Base-by-base conservation (phyloP, 371 early-diverging fungal genomes). In the Nosema granulosis region DNA sequence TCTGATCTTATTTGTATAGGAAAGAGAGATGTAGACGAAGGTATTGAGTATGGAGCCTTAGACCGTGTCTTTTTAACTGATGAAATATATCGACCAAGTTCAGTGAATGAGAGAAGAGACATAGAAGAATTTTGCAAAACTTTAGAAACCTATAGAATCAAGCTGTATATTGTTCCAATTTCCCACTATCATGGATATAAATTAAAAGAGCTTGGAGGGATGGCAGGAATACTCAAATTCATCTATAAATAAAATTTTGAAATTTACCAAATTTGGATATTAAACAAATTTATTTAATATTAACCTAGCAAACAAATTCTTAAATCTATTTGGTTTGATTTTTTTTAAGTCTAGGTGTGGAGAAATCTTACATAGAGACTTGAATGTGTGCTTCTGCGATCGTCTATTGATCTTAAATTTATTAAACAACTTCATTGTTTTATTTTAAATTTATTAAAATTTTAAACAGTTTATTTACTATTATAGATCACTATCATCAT, bases 31-130 rank as follows among this genome's bases (percentile, higher is more conserved):
- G 68, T 78, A 13, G 28, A 52, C 24, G 83, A 81, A 35, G 80
- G 81, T 28, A 34, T 81, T 50, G 84, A 85, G 28, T 80, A 83
- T 62, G 84, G 78, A 34, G 81, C 84, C 1, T 26, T 83, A 49
- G 74, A 81, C 31, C 76, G 37, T 22, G 71, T 85, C 0, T 76
- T 85, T 62, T 29, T 85, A 20, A 76, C 77, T 9, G 79, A 82
- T 63, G 65, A 72, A n/a, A n/a, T 75, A 11, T 74, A 77, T 43
- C 75, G 71, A 52, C 79, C 82, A 50, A 37, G 51, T 16, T 22
- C n/a, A 20, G 56, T 84, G 31, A 77, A 79, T 56, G 71, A 79
- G 51, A 73, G 84, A 52, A 71, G 66, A 49, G 49, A 61, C 54
- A 66, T 77, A 49, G 83, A 82, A 31, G 22, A 54, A 24, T 58